phyloP scores from a whole-genome alignment of 768 basidiomycete genomes.

The Hericium erinaceus region DNA sequence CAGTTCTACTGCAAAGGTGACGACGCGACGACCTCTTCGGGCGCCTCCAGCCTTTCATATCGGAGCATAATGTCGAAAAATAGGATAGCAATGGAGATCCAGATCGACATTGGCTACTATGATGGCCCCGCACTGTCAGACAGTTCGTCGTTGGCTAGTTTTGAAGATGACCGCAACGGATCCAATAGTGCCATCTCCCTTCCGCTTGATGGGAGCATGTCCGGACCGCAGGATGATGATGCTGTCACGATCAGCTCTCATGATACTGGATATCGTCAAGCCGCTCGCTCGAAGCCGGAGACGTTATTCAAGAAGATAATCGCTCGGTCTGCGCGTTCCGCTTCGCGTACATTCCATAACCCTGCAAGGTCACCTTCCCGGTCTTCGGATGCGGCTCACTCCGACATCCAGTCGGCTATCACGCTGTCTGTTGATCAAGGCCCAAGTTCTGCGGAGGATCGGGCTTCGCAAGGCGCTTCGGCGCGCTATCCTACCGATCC shows the following conservation, averaged over 20 bases:
- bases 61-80: conserved; percentile 46
- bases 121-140: conserved; percentile 90
- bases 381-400: neutral
- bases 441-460: no score
- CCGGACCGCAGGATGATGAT: conserved; percentile 54
- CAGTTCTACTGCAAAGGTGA: conserved; percentile 75
- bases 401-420: neutral
- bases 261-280: conserved; percentile 30
- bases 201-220: conserved; percentile 32
- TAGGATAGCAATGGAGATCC: conserved; percentile 70
- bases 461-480: neutral
- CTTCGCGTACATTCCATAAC: neutral
- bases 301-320: conserved; percentile 19
- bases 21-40: conserved; percentile 61
- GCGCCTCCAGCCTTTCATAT: conserved; percentile 62
- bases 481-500: neutral
- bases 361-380: neutral
- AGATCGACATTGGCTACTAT: conserved; percentile 80
- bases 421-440: neutral
- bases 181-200: conserved; percentile 54
- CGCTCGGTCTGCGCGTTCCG: conserved; percentile 5
- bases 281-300: conserved; percentile 7
- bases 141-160: conserved; percentile 69
- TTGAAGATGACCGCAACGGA: conserved; percentile 59
- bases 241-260: conserved; percentile 68